phyloP scores from a whole-genome alignment of 2,329 filamentous ascomycete genomes.

The Nemania abortiva region DNA sequence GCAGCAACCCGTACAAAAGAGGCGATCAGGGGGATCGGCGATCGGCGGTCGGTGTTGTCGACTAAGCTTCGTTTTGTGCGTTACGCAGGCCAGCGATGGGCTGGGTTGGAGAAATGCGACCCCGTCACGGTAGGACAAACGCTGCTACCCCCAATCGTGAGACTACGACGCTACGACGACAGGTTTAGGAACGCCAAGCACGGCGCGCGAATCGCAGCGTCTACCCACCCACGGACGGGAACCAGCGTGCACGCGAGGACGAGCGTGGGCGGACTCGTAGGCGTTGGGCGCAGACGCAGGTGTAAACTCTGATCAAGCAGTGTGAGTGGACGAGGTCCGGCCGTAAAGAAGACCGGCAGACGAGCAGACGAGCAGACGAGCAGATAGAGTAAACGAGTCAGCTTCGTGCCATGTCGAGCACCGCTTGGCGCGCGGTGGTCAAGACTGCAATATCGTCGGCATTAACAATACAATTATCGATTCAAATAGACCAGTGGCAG shows the following conservation, averaged over 20 bases:
- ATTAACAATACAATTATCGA: slow-evolving; percentile 41
- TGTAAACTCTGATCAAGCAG: background rate
- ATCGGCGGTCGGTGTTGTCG: slow-evolving; percentile 22
- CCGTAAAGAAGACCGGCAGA: slow-evolving; percentile 7
- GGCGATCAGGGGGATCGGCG: slow-evolving; percentile 31
- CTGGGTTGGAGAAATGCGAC: slow-evolving; percentile 26
- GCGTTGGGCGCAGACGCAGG: background rate
- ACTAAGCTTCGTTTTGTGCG: slow-evolving; percentile 12
- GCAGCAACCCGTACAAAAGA: slow-evolving; percentile 9
- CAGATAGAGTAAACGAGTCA: slow-evolving; percentile 28
- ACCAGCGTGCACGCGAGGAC: slow-evolving; percentile 8
- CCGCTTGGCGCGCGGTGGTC: slow-evolving; percentile 28
- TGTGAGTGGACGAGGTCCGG: slow-evolving; percentile 5
- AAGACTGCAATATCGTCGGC: slow-evolving; percentile 27
- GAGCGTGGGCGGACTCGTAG: background rate
- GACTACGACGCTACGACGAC: slow-evolving; percentile 22
- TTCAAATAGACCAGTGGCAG: slow-evolving; percentile 23
- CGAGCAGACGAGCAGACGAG: slow-evolving; percentile 18
- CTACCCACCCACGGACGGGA: background rate
- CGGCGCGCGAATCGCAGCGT: slow-evolving; percentile 20
- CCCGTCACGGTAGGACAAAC: slow-evolving; percentile 34
- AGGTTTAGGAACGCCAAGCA: slow-evolving; percentile 5
- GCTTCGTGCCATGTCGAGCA: slow-evolving; percentile 37
- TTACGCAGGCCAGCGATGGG: slow-evolving; percentile 20
- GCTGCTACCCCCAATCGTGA: slow-evolving; percentile 20